A percentile compares a stretch with the other conserved stretches of the same genome.
Conservation (phyloP, 345 rosid species). For the Populus deltoides region DNA sequence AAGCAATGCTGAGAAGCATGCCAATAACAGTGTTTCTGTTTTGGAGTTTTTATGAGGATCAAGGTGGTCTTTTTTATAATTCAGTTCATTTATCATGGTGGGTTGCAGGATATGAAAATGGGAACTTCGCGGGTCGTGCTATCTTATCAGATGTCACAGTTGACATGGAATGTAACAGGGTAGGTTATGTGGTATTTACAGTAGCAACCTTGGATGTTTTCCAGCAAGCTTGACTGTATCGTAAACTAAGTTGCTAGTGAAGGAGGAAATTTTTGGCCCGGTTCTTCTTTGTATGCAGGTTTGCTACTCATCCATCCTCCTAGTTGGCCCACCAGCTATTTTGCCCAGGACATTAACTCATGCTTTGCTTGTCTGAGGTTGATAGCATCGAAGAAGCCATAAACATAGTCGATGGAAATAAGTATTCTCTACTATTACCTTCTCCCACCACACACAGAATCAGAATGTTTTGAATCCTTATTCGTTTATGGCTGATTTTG, state of each 20-base stretch:
- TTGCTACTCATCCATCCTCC: slow-evolving; percentile 3
- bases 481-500: background rate
- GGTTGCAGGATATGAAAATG: slow-evolving; percentile 60
- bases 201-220: background rate
- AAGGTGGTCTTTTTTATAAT: background rate
- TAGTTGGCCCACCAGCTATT: background rate
- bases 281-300: slow-evolving; percentile 63
- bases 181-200: slow-evolving; percentile 8
- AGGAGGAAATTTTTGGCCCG: slow-evolving; percentile 58
- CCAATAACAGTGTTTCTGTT: background rate
- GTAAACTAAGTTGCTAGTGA: slow-evolving; percentile 13
- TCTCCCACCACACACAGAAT: background rate
- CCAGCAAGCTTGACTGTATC: background rate
- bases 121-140: slow-evolving; percentile 64
- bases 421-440: slow-evolving; percentile 29
- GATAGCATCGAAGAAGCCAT: slow-evolving; percentile 56
- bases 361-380: slow-evolving; percentile 26
- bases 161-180: slow-evolving; percentile 70
- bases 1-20: background rate
- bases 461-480: background rate
- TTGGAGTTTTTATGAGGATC: background rate
- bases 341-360: slow-evolving; percentile 1
- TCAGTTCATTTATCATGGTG: slow-evolving; percentile 13
- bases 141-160: slow-evolving; percentile 49
- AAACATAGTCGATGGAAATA: slow-evolving; percentile 48